Base-by-base conservation (phyloP, 176 grass and related monocot genomes). In the Juncus inflexus region DNA sequence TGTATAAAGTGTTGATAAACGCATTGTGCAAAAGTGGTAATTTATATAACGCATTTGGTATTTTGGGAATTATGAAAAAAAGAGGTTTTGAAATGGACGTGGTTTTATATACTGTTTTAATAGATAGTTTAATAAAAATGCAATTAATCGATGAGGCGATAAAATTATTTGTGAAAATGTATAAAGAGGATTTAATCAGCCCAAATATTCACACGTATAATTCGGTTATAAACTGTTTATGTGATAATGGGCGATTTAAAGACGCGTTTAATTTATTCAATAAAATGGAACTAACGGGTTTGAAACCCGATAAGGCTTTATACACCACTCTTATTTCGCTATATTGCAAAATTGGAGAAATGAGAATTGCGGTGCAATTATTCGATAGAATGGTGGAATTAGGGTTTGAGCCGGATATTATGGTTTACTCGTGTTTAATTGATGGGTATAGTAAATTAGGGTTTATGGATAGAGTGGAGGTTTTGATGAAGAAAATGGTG, bases 401-500 rank as follows among this genome's bases (percentile, higher is more conserved):
- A 47, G 43, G 43, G 43, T 47, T 47, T 47, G 43, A 47, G 9
- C 43, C 43, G 43, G 77, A 80, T 73, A 61, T 55, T 58, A 35
- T 35, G 49, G 58, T 62, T 45, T 80, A 56, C 10, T 61, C 77
- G 50, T 73, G 68, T 63, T 62, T 80, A 3, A 80, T 80, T 47
- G 9, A 73, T 80, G 77, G 77, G 50, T 73, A 73, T 73, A 66
- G 77, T 58, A 64, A 73, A 62, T 40, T 72, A 15, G 41, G 45
- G 15, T 53, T 16, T 9, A 74, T 80, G 77, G 77, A 80, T 14
- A 19, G 38, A 35, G 77, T 66, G 60, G 35, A 64, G 15, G 45
- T 36, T 38, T 63, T 80, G 59, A 57, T 73, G 19, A 62, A 80
- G 70, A 69, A 80, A 36, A 80, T 80, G 77, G 50, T 72, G 39